Base-by-base conservation (phyloP, 495 filamentous ascomycete genomes). In the Terfezia boudieri region DNA sequence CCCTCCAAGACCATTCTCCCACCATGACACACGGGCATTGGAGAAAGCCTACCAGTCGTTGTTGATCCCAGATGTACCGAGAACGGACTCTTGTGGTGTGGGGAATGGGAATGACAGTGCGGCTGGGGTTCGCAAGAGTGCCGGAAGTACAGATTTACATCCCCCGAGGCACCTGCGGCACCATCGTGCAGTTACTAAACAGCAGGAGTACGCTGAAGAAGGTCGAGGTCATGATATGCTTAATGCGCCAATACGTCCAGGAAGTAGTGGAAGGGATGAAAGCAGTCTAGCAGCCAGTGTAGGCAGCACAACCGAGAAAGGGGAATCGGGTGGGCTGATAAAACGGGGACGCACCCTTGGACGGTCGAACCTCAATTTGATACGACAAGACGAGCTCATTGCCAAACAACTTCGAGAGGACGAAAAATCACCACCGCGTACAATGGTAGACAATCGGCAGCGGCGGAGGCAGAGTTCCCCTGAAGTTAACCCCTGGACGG, bases 1-100 rank as follows among this genome's bases (percentile, higher is more conserved):
- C 26, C 74, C 79, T 26, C 76, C 83, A 1, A 76, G 80, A n/a
- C 85, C 85, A 3, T 92, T 89, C 64, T 81, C 83, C 0, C 74
- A 74, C 0, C 76, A 73, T 49, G 85, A 92, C 66, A 86, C 85
- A 58, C 69, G 73, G 41, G 77, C 77, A 7, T 69, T 92, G 12
- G 84, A 90, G 61, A 70, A 77, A 41, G 77, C 83, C 36, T 92
- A 86, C 81, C 67, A 73, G 16, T 67, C 70, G 23, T 57, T 62
- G 2, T 56, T 63, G 11, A 4, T 22, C 26, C 6, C n/a, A 20
- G 49, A 51, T 51, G 49, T 5, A 51, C 41, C 41, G 12, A 46
- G 12, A 14, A 14, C 12, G 41, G 41, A 46, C 12, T 20, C 41
- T 5, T 20, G 14, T 14, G 17, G 41, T 20, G 17, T 46, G 12